A percentile compares a stretch with the other conserved stretches of the same genome.
These are phyloP conservation scores for Plasmodium blacklocki DNA, from an alignment of 169 alveolate genomes.

Conservation along the genomic window DNA sequence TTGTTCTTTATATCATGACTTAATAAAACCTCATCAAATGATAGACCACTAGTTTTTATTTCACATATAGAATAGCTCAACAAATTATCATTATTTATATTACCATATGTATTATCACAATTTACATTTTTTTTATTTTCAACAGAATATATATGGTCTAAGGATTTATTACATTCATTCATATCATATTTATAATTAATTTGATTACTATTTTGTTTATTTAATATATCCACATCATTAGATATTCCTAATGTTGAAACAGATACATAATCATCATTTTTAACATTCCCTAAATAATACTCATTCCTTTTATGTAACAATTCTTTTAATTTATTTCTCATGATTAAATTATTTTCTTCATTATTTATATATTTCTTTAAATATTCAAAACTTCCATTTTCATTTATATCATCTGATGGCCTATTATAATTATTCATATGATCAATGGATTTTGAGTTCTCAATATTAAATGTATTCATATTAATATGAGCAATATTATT, in stretches of 20 bases:
- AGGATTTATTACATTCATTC: neutral
- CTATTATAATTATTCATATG: no score
- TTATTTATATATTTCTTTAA: neutral
- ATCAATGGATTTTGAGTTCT: no score
- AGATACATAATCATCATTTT: no score
- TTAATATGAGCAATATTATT: neutral
- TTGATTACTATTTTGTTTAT: neutral
- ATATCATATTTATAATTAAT: neutral
- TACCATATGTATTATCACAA: neutral
- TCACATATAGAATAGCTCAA: slow-evolving; percentile 1
- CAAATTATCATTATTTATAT: neutral
- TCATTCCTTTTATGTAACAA: neutral
- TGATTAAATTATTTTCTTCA: slow-evolving; percentile 3
- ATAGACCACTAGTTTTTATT: neutral
- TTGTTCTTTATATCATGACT: no score
- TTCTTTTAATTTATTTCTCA: slow-evolving; percentile 6
- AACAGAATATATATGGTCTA: neutral
- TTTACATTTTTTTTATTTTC: neutral
- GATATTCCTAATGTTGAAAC: no score
- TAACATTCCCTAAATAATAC: no score
- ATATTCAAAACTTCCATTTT: neutral
- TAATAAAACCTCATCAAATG: no score
- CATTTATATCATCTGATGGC: no score
- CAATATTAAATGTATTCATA: no score
- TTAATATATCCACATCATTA: neutral